A percentile compares a stretch with the other conserved stretches of the same genome.
Evolutionary conservation across 2,329 filamentous ascomycete genomes (phyloP).

Genomic region (Ascochyta fabae): DNA sequence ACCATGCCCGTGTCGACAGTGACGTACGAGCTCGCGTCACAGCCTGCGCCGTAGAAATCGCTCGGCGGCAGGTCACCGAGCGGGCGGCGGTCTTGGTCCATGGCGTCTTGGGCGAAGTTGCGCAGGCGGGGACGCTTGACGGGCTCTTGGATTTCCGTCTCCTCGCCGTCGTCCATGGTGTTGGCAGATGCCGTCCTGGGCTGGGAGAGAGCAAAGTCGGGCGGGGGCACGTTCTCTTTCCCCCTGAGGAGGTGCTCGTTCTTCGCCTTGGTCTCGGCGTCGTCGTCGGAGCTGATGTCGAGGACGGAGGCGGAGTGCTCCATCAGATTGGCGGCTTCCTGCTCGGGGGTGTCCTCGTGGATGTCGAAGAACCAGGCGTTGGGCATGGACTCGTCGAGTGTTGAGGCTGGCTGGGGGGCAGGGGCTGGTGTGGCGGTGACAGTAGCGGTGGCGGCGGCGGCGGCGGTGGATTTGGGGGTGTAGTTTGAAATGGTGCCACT

Average conservation of each 20-base stretch:
- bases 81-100: constrained; percentile 51
- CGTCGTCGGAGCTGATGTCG: constrained; percentile 90
- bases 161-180: constrained; percentile 21
- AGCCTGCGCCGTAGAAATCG: constrained; percentile 50
- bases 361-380: constrained; percentile 89
- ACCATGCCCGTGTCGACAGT: constrained; percentile 47
- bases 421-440: constrained; percentile 46
- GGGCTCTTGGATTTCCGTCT: constrained; percentile 22
- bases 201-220: constrained; percentile 45
- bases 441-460: constrained; percentile 33
- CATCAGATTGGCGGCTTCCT: constrained; percentile 90
- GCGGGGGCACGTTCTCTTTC: constrained; percentile 93
- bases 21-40: constrained; percentile 43
- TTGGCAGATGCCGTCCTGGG: constrained; percentile 18
- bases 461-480: constrained; percentile 52
- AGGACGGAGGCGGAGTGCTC: constrained; percentile 87
- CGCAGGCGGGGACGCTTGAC: constrained; percentile 39
- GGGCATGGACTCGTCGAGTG: constrained; percentile 61
- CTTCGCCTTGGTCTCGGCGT: constrained; percentile 64
- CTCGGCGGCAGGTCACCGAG: constrained; percentile 44
- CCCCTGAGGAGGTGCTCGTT: constrained; percentile 66
- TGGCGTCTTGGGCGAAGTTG: constrained; percentile 44
- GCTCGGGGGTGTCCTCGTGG: constrained; percentile 87
- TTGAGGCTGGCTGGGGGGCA: constrained; percentile 40
- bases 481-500: constrained; percentile 75